phyloP scores from a whole-genome alignment of 1,284 basidiomycete genomes.

The Ustilago bromivora region DNA sequence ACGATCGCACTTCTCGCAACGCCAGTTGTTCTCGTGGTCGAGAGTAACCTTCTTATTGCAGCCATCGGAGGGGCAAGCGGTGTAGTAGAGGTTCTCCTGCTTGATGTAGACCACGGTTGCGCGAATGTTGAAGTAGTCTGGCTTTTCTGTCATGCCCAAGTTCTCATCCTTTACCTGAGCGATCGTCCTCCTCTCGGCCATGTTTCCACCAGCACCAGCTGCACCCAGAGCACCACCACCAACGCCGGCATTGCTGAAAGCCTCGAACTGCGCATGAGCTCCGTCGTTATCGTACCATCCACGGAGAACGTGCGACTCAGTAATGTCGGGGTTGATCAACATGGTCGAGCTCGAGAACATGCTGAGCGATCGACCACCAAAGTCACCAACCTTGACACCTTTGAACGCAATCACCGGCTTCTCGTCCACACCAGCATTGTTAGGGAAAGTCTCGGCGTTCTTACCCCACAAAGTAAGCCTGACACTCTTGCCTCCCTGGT shows the following conservation, averaged over 20 bases:
- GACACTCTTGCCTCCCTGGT: slow-evolving; percentile 83
- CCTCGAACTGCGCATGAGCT: slow-evolving; percentile 55
- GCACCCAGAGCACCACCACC: slow-evolving; percentile 45
- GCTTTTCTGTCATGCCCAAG: slow-evolving; percentile 81
- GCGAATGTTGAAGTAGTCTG: slow-evolving; percentile 83
- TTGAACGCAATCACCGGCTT: slow-evolving; percentile 80
- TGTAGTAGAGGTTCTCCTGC: slow-evolving; percentile 86
- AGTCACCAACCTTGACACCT: slow-evolving; percentile 93
- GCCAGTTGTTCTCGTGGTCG: slow-evolving; percentile 77
- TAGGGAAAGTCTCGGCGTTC: slow-evolving; percentile 83
- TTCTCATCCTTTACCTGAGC: slow-evolving; percentile 84
- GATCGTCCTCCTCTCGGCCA: slow-evolving; percentile 75
- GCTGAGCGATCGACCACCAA: slow-evolving; percentile 82
- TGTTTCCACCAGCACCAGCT: slow-evolving; percentile 70
- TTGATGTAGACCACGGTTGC: slow-evolving; percentile 93
- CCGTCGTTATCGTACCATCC: slow-evolving; percentile 80
- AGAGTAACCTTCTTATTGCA: slow-evolving; percentile 94
- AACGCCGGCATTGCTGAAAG: slow-evolving; percentile 71
- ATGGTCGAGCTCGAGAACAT: slow-evolving; percentile 75
- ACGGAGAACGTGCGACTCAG: slow-evolving; percentile 84
- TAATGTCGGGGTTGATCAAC: slow-evolving; percentile 84
- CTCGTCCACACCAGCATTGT: slow-evolving; percentile 58
- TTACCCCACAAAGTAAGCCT: slow-evolving; percentile 96
- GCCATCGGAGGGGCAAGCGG: slow-evolving; percentile 83
- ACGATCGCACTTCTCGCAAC: slow-evolving; percentile 93